Evolutionary conservation across 306 rosid species (phyloP), one percentile per base, ranked within the genome.

Genomic region (Parietaria judaica): DNA sequence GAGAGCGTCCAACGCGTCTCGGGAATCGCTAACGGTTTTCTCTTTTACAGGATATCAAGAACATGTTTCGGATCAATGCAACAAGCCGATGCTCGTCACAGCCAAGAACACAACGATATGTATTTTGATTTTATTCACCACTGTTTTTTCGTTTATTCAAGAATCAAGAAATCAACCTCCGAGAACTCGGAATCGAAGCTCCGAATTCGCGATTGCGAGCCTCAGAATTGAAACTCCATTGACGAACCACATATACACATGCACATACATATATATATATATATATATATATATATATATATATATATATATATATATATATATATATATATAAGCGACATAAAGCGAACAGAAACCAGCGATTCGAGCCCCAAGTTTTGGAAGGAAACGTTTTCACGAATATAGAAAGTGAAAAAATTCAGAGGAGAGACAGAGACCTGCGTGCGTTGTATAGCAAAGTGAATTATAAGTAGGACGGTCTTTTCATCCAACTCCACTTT

Each of bases 401-500:
- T 6, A 57, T 36, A 65, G 49, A 62, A 54, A 71, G 45, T 14
- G n/a, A 15, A 14, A 50, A 39, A 8, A 51, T 14, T 16, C 23
- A 43, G 16, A 8, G 44, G 52, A 66, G 71, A 52, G 3, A 11
- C 53, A 73, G 63, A 66, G n/a, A 88, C 96, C 89, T 80, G 84
- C 49, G 75, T 23, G 56, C 23, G n/a, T 4, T 13, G 52, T 54
- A 36, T 8, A 50, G 63, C 52, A 54, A 64, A 72, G 73, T n/a
- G 80, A 85, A 79, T 79, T 83, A 89, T 89, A 88, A 84, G 66
- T 76, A 80, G 92, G 78, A 76, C 72, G 55, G 38, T 54, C 17
- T 7, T 49, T 55, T 69, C 16, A 53, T 6, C 62, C 8, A 12
- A 51, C 51, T 45, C 47, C 13, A 56, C 14, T 66, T 56, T n/a